Conservation (phyloP, 768 basidiomycete genomes). For the Mycena maculata region DNA sequence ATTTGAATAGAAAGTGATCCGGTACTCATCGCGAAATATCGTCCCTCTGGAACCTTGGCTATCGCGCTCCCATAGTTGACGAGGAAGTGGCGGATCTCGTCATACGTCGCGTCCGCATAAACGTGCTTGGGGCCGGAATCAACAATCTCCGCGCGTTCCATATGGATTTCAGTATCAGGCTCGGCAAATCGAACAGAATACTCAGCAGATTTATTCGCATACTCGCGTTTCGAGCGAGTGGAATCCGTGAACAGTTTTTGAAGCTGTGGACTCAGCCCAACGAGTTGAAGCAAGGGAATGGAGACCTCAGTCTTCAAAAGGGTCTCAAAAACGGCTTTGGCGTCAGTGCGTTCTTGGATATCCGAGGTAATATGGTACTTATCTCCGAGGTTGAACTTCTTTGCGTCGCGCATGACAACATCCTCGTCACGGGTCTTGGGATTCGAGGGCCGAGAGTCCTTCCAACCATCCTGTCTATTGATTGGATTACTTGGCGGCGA, state of each 20-base stretch:
- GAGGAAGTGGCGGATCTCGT: background rate
- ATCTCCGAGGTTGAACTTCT: conserved; percentile 1
- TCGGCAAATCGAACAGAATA: background rate
- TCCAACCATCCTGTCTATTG: conserved; percentile 22
- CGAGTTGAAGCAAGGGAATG: conserved; percentile 1
- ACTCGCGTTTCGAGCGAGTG: conserved; percentile 8
- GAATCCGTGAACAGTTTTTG: conserved; percentile 20
- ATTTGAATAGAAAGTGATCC: background rate
- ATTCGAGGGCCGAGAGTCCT: background rate
- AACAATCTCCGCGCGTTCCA: background rate
- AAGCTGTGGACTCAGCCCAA: conserved; percentile 8
- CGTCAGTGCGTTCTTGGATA: conserved; percentile 17
- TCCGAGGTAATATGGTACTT: conserved; percentile 20
- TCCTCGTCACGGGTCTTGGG: background rate
- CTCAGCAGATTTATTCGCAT: conserved; percentile 16
- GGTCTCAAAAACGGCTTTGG: background rate
- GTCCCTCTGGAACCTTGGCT: background rate
- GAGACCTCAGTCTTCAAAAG: background rate
- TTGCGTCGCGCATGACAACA: conserved; percentile 10
- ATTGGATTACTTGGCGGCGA: conserved; percentile 17
- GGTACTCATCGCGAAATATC: conserved; percentile 11
- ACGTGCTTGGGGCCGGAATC: background rate
- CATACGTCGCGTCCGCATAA: background rate
- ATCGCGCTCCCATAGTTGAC: conserved; percentile 1
- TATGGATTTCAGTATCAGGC: background rate